phyloP scores from a whole-genome alignment of 768 basidiomycete species.

The Pisolithus microcarpus region DNA sequence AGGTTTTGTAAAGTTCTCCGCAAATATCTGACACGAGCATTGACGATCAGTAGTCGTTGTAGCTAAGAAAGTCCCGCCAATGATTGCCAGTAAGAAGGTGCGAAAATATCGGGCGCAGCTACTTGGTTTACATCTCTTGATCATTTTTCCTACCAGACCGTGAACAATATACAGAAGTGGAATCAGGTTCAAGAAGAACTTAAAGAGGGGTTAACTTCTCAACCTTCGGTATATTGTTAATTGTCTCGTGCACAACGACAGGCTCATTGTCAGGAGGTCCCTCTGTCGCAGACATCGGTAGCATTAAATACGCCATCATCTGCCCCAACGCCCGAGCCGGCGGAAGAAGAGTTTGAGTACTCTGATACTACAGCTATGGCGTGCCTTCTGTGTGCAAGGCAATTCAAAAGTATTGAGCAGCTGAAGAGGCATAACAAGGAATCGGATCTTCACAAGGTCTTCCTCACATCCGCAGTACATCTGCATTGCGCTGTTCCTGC shows the following conservation, averaged over 20 bases:
- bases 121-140: not conserved
- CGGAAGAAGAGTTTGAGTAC: conserved; percentile 72
- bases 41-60: conserved; percentile 31
- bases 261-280: not conserved
- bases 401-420: conserved; percentile 84
- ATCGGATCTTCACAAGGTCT: conserved; percentile 91
- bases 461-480: conserved; percentile 28
- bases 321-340: conserved; percentile 32
- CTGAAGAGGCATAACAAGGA: conserved; percentile 86
- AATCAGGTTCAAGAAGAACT: conserved; percentile 92
- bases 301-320: conserved; percentile 18
- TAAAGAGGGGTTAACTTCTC: conserved; percentile 35
- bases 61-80: conserved; percentile 69
- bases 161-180: conserved; percentile 93
- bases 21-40: not conserved
- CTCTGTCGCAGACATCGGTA: conserved; percentile 7
- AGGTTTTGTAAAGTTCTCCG: conserved; percentile 12
- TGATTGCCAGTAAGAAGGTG: conserved; percentile 84
- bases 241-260: not conserved
- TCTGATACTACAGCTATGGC: conserved; percentile 67
- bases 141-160: conserved; percentile 47
- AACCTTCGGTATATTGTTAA: conserved; percentile 9
- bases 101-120: conserved; percentile 1
- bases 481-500: not conserved
- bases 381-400: conserved; percentile 87